A percentile compares a stretch with the other conserved stretches of the same genome.
These are phyloP conservation scores for Triticum aestivum DNA, from an alignment of 176 grass and related monocot genomes.

Conservation along the genomic window IWGSC_CS_RefSeq_v2.1 NC_057798.1:472633563-472634062, in stretches of 20 bases:
- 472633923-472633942: neutral
- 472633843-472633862: constrained; percentile 92
- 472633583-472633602: neutral
- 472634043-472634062: constrained; percentile 54
- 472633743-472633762: neutral
- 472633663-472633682: constrained; percentile 52
- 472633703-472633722: constrained; percentile 57
- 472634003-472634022: constrained; percentile 8
- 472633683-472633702: constrained; percentile 62
- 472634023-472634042: constrained; percentile 22
- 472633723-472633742: constrained; percentile 66
- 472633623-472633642: constrained; percentile 65
- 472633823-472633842: constrained; percentile 83
- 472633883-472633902: constrained; percentile 37
- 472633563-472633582: constrained; percentile 15
- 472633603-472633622: constrained; percentile 58
- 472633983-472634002: neutral
- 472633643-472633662: constrained; percentile 83
- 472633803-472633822: constrained; percentile 64
- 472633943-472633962: neutral
- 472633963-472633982: neutral
- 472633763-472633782: constrained; percentile 1
- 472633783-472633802: constrained; percentile 25
- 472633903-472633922: neutral
- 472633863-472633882: constrained; percentile 60